phyloP scores from a whole-genome alignment of 345 rosid genomes.

The Adansonia digitata region DNA sequence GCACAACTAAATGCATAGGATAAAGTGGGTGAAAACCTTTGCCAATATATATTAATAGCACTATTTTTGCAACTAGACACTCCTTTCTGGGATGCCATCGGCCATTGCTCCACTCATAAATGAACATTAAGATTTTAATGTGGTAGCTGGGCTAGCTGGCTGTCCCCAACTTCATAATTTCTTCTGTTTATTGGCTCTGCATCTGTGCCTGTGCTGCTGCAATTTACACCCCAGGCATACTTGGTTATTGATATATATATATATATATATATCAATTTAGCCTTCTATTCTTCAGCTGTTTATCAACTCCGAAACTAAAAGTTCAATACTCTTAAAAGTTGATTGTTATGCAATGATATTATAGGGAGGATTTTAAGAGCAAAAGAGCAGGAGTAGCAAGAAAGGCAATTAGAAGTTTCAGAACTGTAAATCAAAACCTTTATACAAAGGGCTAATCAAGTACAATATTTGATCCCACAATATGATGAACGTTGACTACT shows the following conservation, averaged over 20 bases:
- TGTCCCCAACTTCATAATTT: neutral
- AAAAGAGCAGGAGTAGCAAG: neutral
- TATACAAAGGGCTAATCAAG: constrained; percentile 31
- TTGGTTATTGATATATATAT: too few species aligned
- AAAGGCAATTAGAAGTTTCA: neutral
- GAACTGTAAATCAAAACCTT: constrained; percentile 27
- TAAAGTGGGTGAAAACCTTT: constrained; percentile 6
- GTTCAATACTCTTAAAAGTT: neutral
- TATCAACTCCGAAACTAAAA: neutral
- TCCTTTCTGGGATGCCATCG: neutral
- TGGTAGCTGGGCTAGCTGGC: neutral
- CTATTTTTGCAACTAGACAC: neutral
- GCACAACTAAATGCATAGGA: neutral
- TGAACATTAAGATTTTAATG: constrained; percentile 1
- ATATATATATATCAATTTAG: too few species aligned
- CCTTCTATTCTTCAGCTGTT: too few species aligned
- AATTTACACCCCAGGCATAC: neutral
- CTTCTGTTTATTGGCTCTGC: neutral
- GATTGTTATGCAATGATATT: neutral
- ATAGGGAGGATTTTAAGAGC: neutral
- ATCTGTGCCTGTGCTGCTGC: neutral
- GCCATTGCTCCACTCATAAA: neutral
- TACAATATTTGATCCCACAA: constrained; percentile 12
- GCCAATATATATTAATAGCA: neutral
- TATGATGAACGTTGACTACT: constrained; percentile 4